Evolutionary conservation across 2,329 filamentous ascomycete genomes (phyloP).

Genomic region (Penicillium freii): DNA sequence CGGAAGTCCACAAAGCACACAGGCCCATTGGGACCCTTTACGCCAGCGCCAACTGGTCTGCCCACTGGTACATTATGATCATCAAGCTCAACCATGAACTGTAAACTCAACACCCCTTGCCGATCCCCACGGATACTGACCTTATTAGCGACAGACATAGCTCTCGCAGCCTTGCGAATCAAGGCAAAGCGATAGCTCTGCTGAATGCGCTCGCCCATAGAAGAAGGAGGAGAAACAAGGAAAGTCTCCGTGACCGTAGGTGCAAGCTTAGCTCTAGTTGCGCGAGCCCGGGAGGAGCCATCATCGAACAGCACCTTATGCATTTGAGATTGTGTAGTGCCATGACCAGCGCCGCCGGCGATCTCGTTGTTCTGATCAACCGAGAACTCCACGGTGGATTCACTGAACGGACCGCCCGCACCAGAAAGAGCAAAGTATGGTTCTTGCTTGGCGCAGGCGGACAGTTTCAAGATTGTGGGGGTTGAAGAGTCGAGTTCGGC

Average conservation of each 20-base stretch:
- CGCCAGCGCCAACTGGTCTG: constrained; percentile 23
- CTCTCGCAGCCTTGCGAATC: constrained; percentile 78
- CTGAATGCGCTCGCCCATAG: constrained; percentile 59
- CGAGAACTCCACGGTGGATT: constrained; percentile 60
- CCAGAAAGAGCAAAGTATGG: constrained; percentile 75
- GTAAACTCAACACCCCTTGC: constrained; percentile 87
- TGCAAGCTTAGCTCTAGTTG: constrained; percentile 37
- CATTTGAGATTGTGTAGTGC: constrained; percentile 19
- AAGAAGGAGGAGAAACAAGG: constrained; percentile 58
- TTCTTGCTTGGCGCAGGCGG: constrained; percentile 57
- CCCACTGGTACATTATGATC: constrained; percentile 43
- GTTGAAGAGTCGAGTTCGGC: constrained; percentile 60
- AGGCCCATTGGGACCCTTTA: constrained; percentile 26
- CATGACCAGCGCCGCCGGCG: constrained; percentile 20
- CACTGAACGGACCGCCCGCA: constrained; percentile 57
- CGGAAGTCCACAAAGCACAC: constrained; percentile 50
- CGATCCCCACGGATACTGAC: constrained; percentile 85
- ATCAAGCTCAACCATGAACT: constrained; percentile 93
- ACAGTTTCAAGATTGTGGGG: constrained; percentile 70
- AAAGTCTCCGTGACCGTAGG: constrained; percentile 51
- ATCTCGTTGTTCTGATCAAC: constrained; percentile 42
- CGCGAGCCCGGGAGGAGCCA: constrained; percentile 34
- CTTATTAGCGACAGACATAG: constrained; percentile 91
- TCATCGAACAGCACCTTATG: constrained; percentile 39
- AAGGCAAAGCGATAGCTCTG: constrained; percentile 85